Evolutionary conservation across 176 grass and related monocot genomes (phyloP), one percentile per base, ranked within the genome.

Genomic region (Ensete ventricosum): DNA sequence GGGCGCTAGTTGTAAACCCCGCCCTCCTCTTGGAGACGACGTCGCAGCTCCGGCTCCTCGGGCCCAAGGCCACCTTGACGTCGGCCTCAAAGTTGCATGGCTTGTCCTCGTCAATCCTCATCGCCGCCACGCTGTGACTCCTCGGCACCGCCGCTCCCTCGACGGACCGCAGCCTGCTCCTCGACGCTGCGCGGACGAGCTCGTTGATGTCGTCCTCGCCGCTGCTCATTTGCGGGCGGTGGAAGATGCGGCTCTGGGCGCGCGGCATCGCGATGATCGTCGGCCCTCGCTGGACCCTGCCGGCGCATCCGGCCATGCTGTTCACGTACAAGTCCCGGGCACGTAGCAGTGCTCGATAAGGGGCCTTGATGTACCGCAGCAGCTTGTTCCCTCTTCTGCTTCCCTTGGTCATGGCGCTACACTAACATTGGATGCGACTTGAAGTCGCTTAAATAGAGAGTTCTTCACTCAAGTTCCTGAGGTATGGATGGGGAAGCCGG

Each of bases 91-190:
- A 92, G 11, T 89, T 81, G 21, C 78, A 84, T 0, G 87, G 83
- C 16, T 29, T 25, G 54, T 96, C 89, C 87, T 96, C 93, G 51
- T 96, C 89, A 78, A 96, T 96, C 64, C 85, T 55, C 10, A 73
- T 83, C 71, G 89, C 85, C 25, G 83, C 87, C 3, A 82, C 89
- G 75, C 89, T 96, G 52, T 83, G 81, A 81, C 89, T 88, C 14
- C 73, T 24, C 24, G 50, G 22, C 52, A 74, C 72, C 2, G 54
- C 14, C 11, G 8, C 27, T 19, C 11, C 57, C 11, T 75, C 69
- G 12, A 71, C 8, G 8, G 68, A 49, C 29, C 19, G 68, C 68
- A 52, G 9, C 68, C 52, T 71, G 59, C 82, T 72, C 87, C 88
- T 79, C 1, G 82, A 84, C 51, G 87, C 87, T 5, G 89, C 87